Evolutionary conservation across 257 asterid species (phyloP), one percentile per base, ranked within the genome.

Genomic region (Ehretia macrophylla): DNA sequence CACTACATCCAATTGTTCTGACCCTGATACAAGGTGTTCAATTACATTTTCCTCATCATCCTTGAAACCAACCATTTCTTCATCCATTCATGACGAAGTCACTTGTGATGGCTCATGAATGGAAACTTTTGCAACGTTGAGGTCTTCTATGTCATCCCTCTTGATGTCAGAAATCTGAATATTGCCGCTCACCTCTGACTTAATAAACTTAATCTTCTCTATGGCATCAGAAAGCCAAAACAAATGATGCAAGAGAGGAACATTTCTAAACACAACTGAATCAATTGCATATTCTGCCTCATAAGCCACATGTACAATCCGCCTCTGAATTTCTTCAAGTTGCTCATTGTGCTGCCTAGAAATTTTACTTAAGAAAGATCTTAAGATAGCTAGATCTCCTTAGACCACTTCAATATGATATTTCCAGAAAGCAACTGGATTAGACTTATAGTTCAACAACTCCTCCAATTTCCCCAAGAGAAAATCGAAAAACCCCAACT

Each of bases 211-310:
- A 37, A 47, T 55, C 35, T 55, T 54, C 13, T 16, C 14, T 19
- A 27, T 55, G 42, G 32, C 6, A 12, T 45, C 52, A 11, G 49
- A 32, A 13, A 55, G 22, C 68, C 58, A 45, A 14, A 42, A 42
- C 47, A 27, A 16, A 64, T 47, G 51, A 49, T 45, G 42, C 6
- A 27, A 6, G 4, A 40, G 49, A 45, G 19, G 19, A 45, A n/a
- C n/a, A n/a, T n/a, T n/a, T n/a, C n/a, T 55, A 14, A 14, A 5
- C 10, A 45, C 13, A 23, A 55, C 44, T 18, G 10, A 64, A 23
- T 55, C 69, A 18, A 46, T 32, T 35, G 27, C 35, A 21, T 51
- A 1, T 22, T 64, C 69, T 4, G 57, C 56, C 51, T 64, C 22
- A n/a, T 55, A 55, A 27, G 38, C 50, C 11, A n/a, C 17, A n/a